Percentiles rank a stretch among this genome's conserved stretches.
Evolutionary conservation across 2,329 filamentous ascomycete species (phyloP).

Genomic region (Fusarium heterosporum): DNA sequence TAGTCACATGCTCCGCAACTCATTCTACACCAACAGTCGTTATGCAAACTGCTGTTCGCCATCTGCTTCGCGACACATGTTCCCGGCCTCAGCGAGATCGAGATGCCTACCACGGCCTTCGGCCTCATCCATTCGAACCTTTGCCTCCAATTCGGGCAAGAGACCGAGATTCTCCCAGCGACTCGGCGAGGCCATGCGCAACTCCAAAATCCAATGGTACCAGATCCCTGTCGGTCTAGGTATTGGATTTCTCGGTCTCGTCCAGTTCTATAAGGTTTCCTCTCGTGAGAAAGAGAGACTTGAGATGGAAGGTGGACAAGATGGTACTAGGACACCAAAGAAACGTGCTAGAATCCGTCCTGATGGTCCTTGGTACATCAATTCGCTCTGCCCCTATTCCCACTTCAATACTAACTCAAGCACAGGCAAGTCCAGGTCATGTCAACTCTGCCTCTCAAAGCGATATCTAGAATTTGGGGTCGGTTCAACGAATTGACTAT

Average conservation of each 20-base stretch:
- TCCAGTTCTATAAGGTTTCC: constrained; percentile 85
- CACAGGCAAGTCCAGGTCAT: constrained; percentile 88
- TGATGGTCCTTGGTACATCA: constrained; percentile 80
- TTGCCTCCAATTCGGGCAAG: constrained; percentile 55
- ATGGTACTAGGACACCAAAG: constrained; percentile 59
- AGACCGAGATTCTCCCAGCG: constrained; percentile 64
- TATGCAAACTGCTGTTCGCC: constrained; percentile 46
- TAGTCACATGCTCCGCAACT: constrained; percentile 49
- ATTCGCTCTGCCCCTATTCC: constrained; percentile 25
- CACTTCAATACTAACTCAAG: constrained; percentile 27
- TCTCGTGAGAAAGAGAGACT: constrained; percentile 64
- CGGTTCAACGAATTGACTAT: constrained; percentile 90
- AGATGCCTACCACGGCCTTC: constrained; percentile 44
- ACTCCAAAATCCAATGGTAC: constrained; percentile 81
- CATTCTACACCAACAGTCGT: constrained; percentile 45
- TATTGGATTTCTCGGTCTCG: constrained; percentile 82
- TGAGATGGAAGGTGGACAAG: constrained; percentile 58
- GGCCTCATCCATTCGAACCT: constrained; percentile 46
- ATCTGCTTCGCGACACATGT: constrained; percentile 40
- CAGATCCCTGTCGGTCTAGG: constrained; percentile 89
- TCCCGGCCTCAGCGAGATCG: constrained; percentile 41
- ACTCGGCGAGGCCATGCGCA: constrained; percentile 62
- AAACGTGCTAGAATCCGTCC: constrained; percentile 75
- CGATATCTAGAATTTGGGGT: constrained; percentile 89
- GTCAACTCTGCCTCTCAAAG: constrained; percentile 92